Conservation (phyloP, 129 eudicot species). For the Scalesia atractyloides region DNA sequence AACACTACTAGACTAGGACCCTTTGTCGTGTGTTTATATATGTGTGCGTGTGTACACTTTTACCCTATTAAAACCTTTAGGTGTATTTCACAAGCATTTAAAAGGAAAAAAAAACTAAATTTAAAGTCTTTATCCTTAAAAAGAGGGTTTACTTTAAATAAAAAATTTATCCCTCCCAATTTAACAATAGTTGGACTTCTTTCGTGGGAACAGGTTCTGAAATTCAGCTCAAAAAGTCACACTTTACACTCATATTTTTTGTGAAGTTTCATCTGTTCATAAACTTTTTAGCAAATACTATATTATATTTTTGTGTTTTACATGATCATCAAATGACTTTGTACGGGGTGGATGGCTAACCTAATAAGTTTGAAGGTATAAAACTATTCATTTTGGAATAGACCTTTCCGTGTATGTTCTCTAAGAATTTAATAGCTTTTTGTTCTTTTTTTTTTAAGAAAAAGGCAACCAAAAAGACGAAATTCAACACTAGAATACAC, state of each 20-base stretch:
- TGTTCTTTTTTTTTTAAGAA: neutral
- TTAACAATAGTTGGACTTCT: neutral
- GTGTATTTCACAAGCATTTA: neutral
- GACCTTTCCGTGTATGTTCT: neutral
- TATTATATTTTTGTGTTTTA: too few species aligned
- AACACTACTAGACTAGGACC: too few species aligned
- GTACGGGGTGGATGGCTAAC: too few species aligned
- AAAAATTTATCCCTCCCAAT: neutral
- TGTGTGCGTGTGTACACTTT: too few species aligned
- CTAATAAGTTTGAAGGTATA: neutral
- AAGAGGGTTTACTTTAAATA: neutral
- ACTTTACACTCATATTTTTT: neutral
- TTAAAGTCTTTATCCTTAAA: neutral
- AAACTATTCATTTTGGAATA: neutral
- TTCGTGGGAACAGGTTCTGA: constrained; percentile 4
- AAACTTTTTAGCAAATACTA: neutral
- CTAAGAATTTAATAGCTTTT: neutral
- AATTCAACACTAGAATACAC: neutral
- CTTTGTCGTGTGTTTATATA: too few species aligned
- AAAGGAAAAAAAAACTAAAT: neutral
- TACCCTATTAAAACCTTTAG: too few species aligned
- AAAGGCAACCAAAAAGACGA: neutral
- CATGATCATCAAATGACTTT: too few species aligned
- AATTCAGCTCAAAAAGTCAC: neutral
- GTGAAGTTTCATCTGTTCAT: neutral